phyloP scores from a whole-genome alignment of 2,329 filamentous ascomycete species.

The Fusarium duplospermum region DNA sequence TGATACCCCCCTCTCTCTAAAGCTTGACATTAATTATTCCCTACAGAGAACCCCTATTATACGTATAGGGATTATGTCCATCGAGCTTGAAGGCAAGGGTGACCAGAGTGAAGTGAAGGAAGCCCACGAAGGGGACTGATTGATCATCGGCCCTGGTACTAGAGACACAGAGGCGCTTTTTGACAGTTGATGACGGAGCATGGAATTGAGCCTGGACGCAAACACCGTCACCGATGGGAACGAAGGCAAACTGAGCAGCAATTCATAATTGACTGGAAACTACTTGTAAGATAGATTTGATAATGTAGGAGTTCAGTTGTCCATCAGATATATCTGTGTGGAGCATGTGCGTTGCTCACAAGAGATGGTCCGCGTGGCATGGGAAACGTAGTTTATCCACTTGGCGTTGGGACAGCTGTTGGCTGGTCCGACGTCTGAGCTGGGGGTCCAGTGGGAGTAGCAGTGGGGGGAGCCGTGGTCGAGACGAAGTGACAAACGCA shows the following conservation, averaged over 20 bases:
- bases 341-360: not conserved
- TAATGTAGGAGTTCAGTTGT: not conserved
- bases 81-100: not conserved
- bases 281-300: not conserved
- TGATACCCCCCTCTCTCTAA: not conserved
- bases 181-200: not conserved
- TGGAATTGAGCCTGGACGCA: not conserved
- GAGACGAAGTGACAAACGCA: not conserved
- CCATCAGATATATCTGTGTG: not conserved
- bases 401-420: not conserved
- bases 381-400: not conserved
- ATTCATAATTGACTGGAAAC: not conserved
- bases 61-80: not conserved
- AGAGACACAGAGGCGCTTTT: not conserved
- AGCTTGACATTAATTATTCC: not conserved
- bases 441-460: not conserved
- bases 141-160: not conserved
- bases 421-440: not conserved
- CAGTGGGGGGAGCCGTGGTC: not conserved
- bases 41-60: not conserved
- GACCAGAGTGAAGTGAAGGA: not conserved
- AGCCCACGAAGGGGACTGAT: not conserved
- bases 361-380: not conserved
- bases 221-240: not conserved
- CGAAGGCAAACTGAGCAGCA: not conserved